A percentile compares a stretch with the other conserved stretches of the same genome.
Evolutionary conservation across 1,139 yeast species (phyloP).

Genomic region (Zygoascus sp.): DNA sequence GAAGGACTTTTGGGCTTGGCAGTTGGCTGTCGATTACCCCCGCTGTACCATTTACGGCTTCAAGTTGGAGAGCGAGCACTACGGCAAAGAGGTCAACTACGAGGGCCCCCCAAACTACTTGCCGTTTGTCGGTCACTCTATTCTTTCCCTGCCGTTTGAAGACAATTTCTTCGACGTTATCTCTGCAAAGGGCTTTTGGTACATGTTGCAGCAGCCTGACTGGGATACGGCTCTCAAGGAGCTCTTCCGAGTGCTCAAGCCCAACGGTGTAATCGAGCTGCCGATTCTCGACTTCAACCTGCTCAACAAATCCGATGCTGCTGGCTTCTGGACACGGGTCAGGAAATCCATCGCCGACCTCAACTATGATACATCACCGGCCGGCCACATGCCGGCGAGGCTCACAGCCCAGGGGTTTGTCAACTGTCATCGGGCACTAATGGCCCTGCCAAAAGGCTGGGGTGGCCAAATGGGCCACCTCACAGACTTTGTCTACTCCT

Average conservation of each 20-base stretch:
- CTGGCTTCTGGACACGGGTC: constrained; percentile 28
- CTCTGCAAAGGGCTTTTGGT: constrained; percentile 35
- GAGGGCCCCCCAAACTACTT: constrained; percentile 34
- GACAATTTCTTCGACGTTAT: constrained; percentile 35
- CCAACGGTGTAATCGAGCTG: constrained; percentile 39
- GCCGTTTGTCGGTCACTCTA: constrained; percentile 31
- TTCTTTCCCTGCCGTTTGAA: constrained; percentile 34
- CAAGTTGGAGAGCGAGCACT: constrained; percentile 21
- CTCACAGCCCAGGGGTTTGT: constrained; percentile 33
- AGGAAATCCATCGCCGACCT: constrained; percentile 26
- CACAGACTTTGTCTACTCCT: constrained; percentile 30
- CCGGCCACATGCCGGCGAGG: constrained; percentile 25
- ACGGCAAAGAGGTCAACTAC: constrained; percentile 14
- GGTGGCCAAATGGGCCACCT: constrained; percentile 34
- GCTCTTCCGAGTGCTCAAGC: constrained; percentile 37
- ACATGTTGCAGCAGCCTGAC: constrained; percentile 29
- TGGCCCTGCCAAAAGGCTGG: constrained; percentile 34
- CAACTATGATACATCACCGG: constrained; percentile 35
- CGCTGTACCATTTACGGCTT: constrained; percentile 34
- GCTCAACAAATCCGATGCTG: constrained; percentile 24
- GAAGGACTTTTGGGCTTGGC: constrained; percentile 40
- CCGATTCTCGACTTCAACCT: constrained; percentile 32
- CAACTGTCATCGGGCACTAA: constrained; percentile 27
- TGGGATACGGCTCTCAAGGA: constrained; percentile 39
- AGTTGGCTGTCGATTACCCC: constrained; percentile 38